Percentiles rank a stretch among this genome's conserved stretches.
Evolutionary conservation across 306 rosid species (phyloP).

Genomic region (Citrullus amarus): DNA sequence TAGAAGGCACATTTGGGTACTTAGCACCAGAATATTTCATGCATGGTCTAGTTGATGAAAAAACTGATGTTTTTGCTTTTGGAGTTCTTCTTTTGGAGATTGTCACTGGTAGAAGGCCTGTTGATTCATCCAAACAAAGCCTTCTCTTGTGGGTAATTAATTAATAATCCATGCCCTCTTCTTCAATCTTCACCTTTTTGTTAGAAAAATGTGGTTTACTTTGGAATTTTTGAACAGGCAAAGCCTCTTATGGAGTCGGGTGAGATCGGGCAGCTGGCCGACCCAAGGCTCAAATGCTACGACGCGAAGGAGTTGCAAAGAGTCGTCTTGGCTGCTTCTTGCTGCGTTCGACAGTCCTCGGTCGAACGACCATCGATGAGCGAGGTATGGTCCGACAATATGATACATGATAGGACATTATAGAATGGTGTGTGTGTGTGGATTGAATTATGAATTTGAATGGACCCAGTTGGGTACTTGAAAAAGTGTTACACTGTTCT

Average conservation of each 20-base stretch:
- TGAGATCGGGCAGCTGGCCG: constrained; percentile 51
- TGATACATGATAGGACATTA: background rate
- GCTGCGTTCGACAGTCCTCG: constrained; percentile 69
- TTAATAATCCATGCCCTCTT: background rate
- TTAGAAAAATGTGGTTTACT: background rate
- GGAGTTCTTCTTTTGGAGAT: constrained; percentile 87
- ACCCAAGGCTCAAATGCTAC: constrained; percentile 61
- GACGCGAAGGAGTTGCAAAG: constrained; percentile 50
- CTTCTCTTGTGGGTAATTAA: constrained; percentile 72
- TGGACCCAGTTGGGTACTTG: background rate
- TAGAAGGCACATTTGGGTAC: constrained; percentile 96
- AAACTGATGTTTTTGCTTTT: constrained; percentile 71
- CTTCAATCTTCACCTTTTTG: background rate
- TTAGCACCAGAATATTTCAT: constrained; percentile 86
- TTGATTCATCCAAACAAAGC: constrained; percentile 75
- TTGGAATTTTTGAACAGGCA: constrained; percentile 30
- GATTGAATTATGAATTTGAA: background rate
- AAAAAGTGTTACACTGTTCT: background rate
- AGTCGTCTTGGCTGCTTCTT: constrained; percentile 62
- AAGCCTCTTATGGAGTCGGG: constrained; percentile 74
- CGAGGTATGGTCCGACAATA: constrained; percentile 34
- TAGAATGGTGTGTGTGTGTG: background rate
- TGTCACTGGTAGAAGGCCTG: constrained; percentile 74
- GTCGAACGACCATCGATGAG: constrained; percentile 67
- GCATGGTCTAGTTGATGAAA: constrained; percentile 94